Base-by-base conservation (phyloP, 1,139 yeast genomes). In the Pichia sp. region DNA sequence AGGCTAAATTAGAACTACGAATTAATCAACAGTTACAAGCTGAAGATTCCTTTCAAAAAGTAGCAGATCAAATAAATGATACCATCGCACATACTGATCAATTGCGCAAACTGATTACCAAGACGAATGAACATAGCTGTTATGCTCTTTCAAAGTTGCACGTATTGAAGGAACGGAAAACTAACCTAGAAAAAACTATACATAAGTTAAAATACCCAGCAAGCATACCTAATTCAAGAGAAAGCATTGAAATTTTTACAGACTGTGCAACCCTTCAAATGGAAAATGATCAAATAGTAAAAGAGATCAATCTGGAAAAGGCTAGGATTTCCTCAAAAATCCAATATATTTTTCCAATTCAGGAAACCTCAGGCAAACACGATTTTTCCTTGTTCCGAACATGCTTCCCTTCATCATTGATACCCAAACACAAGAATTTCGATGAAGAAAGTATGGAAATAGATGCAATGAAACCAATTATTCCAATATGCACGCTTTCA, bases 341-440 rank as follows among this genome's bases (percentile, higher is more conserved):
- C 3, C 42, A 49, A 16, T 38, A 29, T 26, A 45, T 53, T 8
- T 54, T 55, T 39, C 56, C 57, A 1, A 54, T 55, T 26, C 40
- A 48, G 10, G 40, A 46, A 23, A 33, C 32, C 27, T 10, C 39
- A 44, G 55, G 26, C 5, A 49, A 48, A 32, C 60, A 61, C 40
- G 63, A 61, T 16, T 70, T 69, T 50, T 56, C 64, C 4, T 61
- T 71, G 23, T 61, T 70, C 27, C 52, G 50, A 16, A 50, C 53
- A 9, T 49, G 42, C 9, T 44, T 60, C n/a, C 64, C 65, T 1
- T 42, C 51, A 2, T 47, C 46, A 4, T 29, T 48, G 23, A 46
- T 46, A 9, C 45, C 51, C 3, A 37, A 38, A 10, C 26, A 38
- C 7, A 42, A 26, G 23, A 31, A 42, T 26, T 27, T 28, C 10